Evolutionary conservation across 2,329 filamentous ascomycete genomes (phyloP).

Genomic region (Claviceps lovelessii): DNA sequence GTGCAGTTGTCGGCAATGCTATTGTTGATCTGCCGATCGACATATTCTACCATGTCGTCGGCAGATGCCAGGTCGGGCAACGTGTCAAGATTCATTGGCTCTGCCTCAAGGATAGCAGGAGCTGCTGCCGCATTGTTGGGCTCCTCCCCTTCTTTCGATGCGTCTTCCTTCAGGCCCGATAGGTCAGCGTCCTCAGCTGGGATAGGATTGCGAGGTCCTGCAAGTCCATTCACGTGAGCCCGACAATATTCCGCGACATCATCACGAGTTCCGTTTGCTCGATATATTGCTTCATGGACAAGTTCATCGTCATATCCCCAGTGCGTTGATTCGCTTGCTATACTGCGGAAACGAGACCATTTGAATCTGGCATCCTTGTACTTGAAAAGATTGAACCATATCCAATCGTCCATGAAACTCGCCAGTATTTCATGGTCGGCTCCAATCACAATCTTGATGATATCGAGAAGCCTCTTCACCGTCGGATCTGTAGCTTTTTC

Average conservation of each 20-base stretch:
- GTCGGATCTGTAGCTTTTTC: slow-evolving; percentile 67
- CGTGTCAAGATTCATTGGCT: slow-evolving; percentile 24
- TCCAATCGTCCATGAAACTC: slow-evolving; percentile 42
- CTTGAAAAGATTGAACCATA: slow-evolving; percentile 28
- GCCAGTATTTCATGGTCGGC: slow-evolving; percentile 61
- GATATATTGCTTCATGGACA: slow-evolving; percentile 65
- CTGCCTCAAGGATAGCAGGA: slow-evolving; percentile 15
- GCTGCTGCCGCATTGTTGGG: slow-evolving; percentile 9
- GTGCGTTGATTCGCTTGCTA: slow-evolving; percentile 19
- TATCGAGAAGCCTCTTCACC: slow-evolving; percentile 67
- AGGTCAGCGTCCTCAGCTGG: slow-evolving; percentile 42
- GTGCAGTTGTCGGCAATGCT: not conserved
- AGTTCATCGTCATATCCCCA: slow-evolving; percentile 39
- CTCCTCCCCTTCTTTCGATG: slow-evolving; percentile 11
- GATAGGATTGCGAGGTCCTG: slow-evolving; percentile 52
- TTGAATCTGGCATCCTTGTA: slow-evolving; percentile 29
- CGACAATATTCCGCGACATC: slow-evolving; percentile 62
- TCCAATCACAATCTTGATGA: slow-evolving; percentile 62
- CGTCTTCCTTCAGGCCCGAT: slow-evolving; percentile 17
- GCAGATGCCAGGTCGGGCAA: slow-evolving; percentile 10
- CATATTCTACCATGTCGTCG: slow-evolving; percentile 3
- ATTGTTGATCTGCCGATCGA: slow-evolving; percentile 1
- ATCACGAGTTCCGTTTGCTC: slow-evolving; percentile 53
- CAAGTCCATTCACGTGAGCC: slow-evolving; percentile 41
- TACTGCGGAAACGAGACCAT: slow-evolving; percentile 24